Conservation (phyloP, 352 stramenopile species). For the Phytopythium delawarense region DNA sequence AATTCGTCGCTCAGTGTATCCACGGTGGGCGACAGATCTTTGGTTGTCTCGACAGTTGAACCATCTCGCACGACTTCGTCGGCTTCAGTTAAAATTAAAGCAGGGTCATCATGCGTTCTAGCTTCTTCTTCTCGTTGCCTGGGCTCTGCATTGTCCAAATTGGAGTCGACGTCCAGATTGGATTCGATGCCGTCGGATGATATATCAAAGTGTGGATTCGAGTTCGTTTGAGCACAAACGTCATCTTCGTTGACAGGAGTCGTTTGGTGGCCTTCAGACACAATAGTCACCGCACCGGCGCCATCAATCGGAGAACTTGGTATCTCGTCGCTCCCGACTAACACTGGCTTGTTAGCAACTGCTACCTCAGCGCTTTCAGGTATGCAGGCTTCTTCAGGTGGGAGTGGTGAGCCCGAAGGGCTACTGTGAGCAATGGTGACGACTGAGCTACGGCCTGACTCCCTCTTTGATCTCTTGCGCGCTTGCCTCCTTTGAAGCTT, state of each 20-base stretch:
- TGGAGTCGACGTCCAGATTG: no score
- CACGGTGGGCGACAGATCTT: neutral
- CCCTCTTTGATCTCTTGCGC: constrained; percentile 18
- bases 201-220: neutral
- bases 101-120: neutral
- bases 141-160: neutral
- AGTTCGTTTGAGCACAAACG: neutral
- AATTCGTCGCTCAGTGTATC: neutral
- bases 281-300: neutral
- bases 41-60: neutral
- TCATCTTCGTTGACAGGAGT: neutral
- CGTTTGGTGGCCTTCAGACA: neutral
- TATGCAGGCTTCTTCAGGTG: neutral
- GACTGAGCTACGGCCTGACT: constrained; percentile 6
- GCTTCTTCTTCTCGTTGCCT: neutral
- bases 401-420: neutral
- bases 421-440: neutral
- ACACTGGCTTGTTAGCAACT: neutral
- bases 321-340: neutral
- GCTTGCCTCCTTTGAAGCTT: constrained; percentile 25
- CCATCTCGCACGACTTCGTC: neutral
- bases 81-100: neutral
- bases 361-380: neutral
- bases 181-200: no score
- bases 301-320: neutral